Evolutionary conservation across 148 eudicot species (phyloP).

Genomic region (Camellia granthamiana): DNA sequence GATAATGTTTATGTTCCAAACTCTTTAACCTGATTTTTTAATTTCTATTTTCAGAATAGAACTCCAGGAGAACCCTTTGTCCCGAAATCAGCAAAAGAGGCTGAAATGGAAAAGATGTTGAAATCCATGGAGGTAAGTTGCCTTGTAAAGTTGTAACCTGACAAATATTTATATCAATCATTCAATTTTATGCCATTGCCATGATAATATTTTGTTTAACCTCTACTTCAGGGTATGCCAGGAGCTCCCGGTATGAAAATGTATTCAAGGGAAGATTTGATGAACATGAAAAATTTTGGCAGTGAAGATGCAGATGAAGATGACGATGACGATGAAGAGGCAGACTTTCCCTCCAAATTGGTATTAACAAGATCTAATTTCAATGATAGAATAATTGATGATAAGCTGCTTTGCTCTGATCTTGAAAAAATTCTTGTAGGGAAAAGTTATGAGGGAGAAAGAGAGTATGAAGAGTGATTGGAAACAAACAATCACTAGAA

Average conservation of each 20-base stretch:
- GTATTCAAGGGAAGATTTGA: conserved; percentile 92
- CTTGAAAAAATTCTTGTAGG: conserved; percentile 32
- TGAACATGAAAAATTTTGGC: conserved; percentile 61
- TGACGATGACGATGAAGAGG: conserved; percentile 71
- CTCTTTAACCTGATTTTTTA: not conserved
- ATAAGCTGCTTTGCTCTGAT: too few relatives aligned
- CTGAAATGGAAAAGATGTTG: conserved; percentile 90
- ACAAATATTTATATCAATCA: not conserved
- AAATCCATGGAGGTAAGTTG: conserved; percentile 77
- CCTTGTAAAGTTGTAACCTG: not conserved
- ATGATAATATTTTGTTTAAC: not conserved
- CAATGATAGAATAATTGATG: too few relatives aligned
- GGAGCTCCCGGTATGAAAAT: conserved; percentile 97
- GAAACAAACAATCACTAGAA: conserved; percentile 54
- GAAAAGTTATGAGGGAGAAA: conserved; percentile 57
- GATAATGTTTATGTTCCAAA: not conserved
- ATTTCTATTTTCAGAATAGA: conserved; percentile 54
- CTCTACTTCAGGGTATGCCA: conserved; percentile 70
- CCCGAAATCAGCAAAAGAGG: conserved; percentile 75
- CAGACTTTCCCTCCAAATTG: conserved; percentile 65
- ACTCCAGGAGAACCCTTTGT: conserved; percentile 80
- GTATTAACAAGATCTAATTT: conserved; percentile 26
- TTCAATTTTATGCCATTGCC: not conserved
- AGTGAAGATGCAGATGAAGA: conserved; percentile 54
- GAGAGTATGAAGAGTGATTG: conserved; percentile 48